Evolutionary conservation across 1,139 yeast species (phyloP), one percentile per base, ranked within the genome.

Genomic region (Sugiyamaella pinicola): DNA sequence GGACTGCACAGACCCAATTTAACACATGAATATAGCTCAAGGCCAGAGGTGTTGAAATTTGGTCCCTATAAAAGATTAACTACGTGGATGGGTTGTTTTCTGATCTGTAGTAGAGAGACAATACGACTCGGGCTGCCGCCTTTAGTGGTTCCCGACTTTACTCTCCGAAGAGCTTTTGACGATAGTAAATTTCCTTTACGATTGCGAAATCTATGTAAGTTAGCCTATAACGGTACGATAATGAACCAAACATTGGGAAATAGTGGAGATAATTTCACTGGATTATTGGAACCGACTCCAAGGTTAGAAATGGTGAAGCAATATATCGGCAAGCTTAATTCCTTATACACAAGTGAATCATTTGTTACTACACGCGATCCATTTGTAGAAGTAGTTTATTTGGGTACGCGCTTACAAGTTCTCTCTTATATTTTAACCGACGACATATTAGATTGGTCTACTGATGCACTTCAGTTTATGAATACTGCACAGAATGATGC

Each of bases 21-120:
- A n/a, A 18, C 39, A 2, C 39, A 39, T 15, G 51, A 47, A 15
- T 47, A 31, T 15, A 39, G 46, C 22, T 47, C 45, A 4, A 37
- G 33, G 4, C 40, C 45, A 19, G 55, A 47, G 15, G 49, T 52
- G 13, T 21, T 47, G 15, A 13, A 39, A 17, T 43, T 37, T 13
- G 49, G 52, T 10, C 35, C 46, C 8, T 47, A 13, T 39, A 52
- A 52, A 34, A 19, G 55, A 12, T 39, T 47, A 19, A 37, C 55
- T 4, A 52, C 55, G 7, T 52, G 55, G 55, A 47, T 52, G 55
- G 55, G 46, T 12, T 52, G 55, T 24, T 52, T 42, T 38, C 21
- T 52, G 1, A 45, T 41, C 13, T 24, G 35, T 22, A 35, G 21
- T n/a, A 29, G 51, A 21, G 55, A 52, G n/a, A 31, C 49, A 13